Evolutionary conservation across 169 alveolate species (phyloP), one percentile per base, ranked within the genome.

Genomic region (Amoebophrya sp.): DNA sequence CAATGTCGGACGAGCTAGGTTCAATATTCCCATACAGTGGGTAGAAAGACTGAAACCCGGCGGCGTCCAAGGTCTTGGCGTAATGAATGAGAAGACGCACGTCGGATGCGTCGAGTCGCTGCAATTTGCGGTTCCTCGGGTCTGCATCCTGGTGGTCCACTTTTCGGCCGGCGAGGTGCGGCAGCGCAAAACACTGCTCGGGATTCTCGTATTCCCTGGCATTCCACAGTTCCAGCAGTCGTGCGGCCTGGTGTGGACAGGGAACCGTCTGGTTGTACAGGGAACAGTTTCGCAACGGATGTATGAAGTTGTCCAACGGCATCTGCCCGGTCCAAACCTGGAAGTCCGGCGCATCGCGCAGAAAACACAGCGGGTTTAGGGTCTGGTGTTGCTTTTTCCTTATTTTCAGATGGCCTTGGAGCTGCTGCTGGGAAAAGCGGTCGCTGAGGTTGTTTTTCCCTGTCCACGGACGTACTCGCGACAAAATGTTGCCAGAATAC

Each of bases 291-390:
- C 39, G 35, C 29, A 66, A 25, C 0, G 83, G 83, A 3, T 66
- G 32, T 1, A 66, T 12, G 32, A 66, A 25, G 18, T 25, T 25
- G 29, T 66, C 39, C 35, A 66, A 25, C 39, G 83, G 83, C 83
- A 66, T 66, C 35, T 66, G 83, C 7, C 83, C 83, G 35, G 1
- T 66, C 83, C 83, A 66, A 7, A 66, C 35, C 35, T 66, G 83
- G 83, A 66, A 66, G 83, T 66, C 83, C 7, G 83, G 83, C 35
- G 83, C 1, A 1, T 66, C 83, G 83, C 83, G 83, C 83, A 66
- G 83, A 66, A 66, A 66, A 25, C 83, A 66, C 29, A 66, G 32
- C 7, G 83, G 83, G 35, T 66, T 66, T 1, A 66, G 66, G 18
- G 66, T 18, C 18, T 47, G 66, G 18, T 47, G 66, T 47, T 7